Percentiles rank a stretch among this genome's conserved stretches.
Evolutionary conservation across 1,284 basidiomycete species (phyloP).

Genomic region (Microbotryomycetes sp.): DNA sequence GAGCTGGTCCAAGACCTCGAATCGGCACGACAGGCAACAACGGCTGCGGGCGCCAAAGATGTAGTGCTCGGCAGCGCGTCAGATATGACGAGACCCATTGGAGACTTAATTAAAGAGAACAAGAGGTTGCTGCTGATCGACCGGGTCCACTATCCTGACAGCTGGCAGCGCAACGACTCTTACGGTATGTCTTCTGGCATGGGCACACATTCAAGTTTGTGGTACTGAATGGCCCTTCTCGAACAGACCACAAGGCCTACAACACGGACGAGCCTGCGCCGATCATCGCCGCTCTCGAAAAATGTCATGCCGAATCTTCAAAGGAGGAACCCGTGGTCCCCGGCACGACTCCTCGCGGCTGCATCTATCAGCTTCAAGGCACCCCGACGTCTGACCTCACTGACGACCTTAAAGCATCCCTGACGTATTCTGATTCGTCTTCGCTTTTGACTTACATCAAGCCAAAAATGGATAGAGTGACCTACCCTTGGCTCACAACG

Average conservation of each 20-base stretch:
- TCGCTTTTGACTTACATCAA: conserved; percentile 21
- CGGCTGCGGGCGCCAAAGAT: background rate
- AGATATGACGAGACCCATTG: conserved; percentile 14
- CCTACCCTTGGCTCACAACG: conserved; percentile 17
- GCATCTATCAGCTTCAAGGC: conserved; percentile 21
- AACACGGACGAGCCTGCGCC: conserved; percentile 17
- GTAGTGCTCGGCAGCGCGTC: conserved; percentile 1
- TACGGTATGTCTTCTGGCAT: conserved; percentile 3
- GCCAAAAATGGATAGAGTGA: conserved; percentile 11
- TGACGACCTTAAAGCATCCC: conserved; percentile 9
- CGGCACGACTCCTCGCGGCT: conserved; percentile 8
- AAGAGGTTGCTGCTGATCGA: conserved; percentile 16
- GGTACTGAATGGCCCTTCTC: too few species aligned
- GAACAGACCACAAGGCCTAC: conserved; percentile 16
- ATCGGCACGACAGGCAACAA: background rate
- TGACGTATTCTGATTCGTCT: conserved; percentile 21
- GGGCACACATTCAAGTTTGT: background rate
- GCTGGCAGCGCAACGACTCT: conserved; percentile 12
- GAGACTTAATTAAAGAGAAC: conserved; percentile 7
- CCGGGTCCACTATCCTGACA: conserved; percentile 10
- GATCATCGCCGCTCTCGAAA: conserved; percentile 11
- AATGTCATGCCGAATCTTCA: conserved; percentile 7
- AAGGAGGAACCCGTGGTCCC: background rate
- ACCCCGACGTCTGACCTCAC: conserved; percentile 17
- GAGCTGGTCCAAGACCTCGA: conserved; percentile 6